Conservation (phyloP, 1,284 basidiomycete genomes). For the Volvariella volvacea region DNA sequence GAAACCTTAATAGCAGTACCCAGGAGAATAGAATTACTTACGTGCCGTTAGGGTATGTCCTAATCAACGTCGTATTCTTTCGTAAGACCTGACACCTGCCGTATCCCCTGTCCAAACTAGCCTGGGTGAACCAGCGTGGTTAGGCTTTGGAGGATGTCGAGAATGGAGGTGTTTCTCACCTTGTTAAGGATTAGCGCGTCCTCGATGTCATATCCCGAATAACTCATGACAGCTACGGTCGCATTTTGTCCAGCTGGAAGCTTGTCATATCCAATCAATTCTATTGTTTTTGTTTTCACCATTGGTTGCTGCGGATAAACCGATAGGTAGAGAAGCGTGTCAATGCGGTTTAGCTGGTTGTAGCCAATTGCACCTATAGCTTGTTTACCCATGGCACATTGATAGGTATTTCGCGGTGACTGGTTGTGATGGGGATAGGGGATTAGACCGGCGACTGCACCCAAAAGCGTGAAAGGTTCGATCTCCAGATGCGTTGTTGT, state of each 20-base stretch:
- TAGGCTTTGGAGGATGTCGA: constrained; percentile 4
- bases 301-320: constrained; percentile 99
- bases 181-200: constrained; percentile 97
- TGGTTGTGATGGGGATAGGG: constrained; percentile 99
- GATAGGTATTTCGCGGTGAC: constrained; percentile 97
- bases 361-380: constrained; percentile 99
- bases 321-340: constrained; percentile 96
- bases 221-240: constrained; percentile 98
- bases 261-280: constrained; percentile 93
- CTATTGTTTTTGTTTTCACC: constrained; percentile 99
- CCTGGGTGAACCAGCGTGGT: constrained; percentile 36
- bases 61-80: constrained; percentile 91
- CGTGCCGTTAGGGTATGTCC: constrained; percentile 97
- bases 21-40: constrained; percentile 37
- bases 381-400: constrained; percentile 99
- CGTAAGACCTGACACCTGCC: constrained; percentile 96
- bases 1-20: not conserved
- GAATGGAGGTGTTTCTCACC: constrained; percentile 29
- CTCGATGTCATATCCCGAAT: constrained; percentile 99
- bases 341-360: constrained; percentile 97
- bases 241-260: constrained; percentile 98
- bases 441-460: constrained; percentile 96
- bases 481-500: constrained; percentile 96
- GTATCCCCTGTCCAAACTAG: constrained; percentile 94
- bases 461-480: constrained; percentile 96